A percentile compares a stretch with the other conserved stretches of the same genome.
These are phyloP conservation scores for Tetracentron sinense DNA, from an alignment of 164 flowering plant genomes.

Conservation along the genomic window DNA sequence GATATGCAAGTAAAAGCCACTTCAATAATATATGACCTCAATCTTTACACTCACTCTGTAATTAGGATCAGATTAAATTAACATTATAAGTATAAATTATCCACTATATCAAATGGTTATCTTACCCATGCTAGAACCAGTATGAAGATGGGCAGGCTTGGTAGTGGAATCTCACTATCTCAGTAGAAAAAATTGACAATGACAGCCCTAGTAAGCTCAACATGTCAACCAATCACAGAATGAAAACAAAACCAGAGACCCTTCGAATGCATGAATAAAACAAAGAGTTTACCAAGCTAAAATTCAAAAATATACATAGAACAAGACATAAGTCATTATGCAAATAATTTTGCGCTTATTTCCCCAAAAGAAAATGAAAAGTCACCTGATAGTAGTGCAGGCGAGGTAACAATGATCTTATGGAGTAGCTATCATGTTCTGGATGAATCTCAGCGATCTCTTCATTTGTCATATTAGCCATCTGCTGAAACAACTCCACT, in stretches of 20 bases:
- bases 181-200: background rate
- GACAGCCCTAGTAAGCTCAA: no score
- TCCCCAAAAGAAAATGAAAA: no score
- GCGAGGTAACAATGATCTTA: conserved; percentile 67
- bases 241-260: background rate
- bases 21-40: no score
- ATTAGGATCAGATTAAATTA: background rate
- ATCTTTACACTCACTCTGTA: no score
- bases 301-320: no score
- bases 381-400: conserved; percentile 84
- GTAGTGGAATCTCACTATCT: background rate
- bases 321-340: no score
- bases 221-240: no score
- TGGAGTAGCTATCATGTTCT: conserved; percentile 58
- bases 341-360: no score
- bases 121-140: background rate
- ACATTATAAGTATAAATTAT: no score
- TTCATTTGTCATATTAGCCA: conserved; percentile 83
- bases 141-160: background rate
- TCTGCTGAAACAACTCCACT: conserved; percentile 72
- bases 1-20: no score
- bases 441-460: conserved; percentile 87
- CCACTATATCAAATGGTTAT: no score
- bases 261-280: background rate
- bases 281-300: no score